These are phyloP conservation scores for Ophiostoma sp. DNA, from an alignment of 2,329 filamentous ascomycete genomes.

Conservation along the genomic window DNA sequence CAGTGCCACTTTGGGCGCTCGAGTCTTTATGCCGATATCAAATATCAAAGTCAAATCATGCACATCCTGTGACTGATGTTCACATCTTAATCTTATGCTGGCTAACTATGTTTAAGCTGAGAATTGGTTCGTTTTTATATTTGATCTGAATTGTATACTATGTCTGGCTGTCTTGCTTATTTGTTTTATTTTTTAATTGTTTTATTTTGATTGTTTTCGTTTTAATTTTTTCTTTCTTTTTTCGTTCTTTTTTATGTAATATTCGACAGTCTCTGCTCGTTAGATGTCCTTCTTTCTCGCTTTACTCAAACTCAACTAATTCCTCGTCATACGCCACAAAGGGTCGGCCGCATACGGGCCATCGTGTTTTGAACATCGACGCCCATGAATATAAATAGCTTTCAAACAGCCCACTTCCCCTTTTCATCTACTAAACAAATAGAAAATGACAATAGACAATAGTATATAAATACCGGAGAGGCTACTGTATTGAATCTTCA, in stretches of 20 bases:
- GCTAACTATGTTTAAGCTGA: not conserved
- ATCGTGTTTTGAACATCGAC: not conserved
- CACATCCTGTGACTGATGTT: not conserved
- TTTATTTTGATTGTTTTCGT: not conserved
- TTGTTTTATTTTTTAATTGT: not conserved
- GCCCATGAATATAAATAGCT: conserved; percentile 10
- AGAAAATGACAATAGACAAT: too few species aligned
- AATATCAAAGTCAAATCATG: not conserved
- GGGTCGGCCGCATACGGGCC: not conserved
- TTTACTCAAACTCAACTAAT: not conserved
- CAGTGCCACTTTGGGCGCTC: not conserved
- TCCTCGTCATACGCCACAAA: not conserved
- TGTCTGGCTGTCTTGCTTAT: too few species aligned
- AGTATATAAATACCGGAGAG: not conserved
- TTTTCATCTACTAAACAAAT: not conserved
- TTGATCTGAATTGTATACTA: not conserved
- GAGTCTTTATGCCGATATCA: not conserved
- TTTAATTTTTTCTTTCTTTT: not conserved
- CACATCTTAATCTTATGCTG: not conserved
- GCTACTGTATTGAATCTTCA: not conserved
- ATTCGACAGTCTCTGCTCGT: not conserved
- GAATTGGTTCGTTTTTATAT: not conserved
- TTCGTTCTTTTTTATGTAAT: not conserved
- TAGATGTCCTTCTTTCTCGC: too few species aligned
- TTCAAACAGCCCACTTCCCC: not conserved